Evolutionary conservation across 139 green algal species (phyloP), one percentile per base, ranked within the genome.

Genomic region (Protoeuglena noctilucae): DNA sequence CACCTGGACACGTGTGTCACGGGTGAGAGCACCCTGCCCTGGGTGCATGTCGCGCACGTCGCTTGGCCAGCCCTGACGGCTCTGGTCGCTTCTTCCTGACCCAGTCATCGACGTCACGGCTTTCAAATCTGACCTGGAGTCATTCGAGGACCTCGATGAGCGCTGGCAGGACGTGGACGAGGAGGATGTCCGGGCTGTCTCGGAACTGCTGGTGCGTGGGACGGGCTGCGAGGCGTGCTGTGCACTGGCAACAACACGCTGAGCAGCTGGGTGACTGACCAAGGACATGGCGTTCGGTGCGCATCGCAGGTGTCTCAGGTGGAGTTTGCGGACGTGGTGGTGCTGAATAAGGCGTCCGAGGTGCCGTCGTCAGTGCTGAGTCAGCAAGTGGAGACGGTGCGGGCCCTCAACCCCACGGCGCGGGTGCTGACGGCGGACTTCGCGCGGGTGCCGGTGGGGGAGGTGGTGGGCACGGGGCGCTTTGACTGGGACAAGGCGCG

Each of bases 281-380:
- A 27, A 18, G 48, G 16, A 16, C 21, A 16, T 46, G n/a, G n/a
- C n/a, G n/a, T n/a, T n/a, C n/a, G n/a, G n/a, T n/a, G n/a, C n/a
- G n/a, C n/a, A n/a, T 74, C 64, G 56, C 63, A 1, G 41, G 67
- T 49, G 52, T 56, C 3, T 14, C 74, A 84, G 72, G 69, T 88
- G 14, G 80, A 89, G 64, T 83, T 79, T 67, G 82, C 83, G 17
- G 70, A 93, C 56, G 76, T 93, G 18, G 71, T 93, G 18, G 19
- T 88, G 34, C 68, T 93, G 3, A 90, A 86, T 66, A 93, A 93
- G 62, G n/a, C n/a, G n/a, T n/a, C n/a, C n/a, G n/a, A n/a, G n/a
- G n/a, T n/a, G n/a, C n/a, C n/a, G n/a, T n/a, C n/a, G n/a, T n/a
- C n/a, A n/a, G n/a, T n/a, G n/a, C n/a, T n/a, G n/a, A n/a, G n/a